These are phyloP conservation scores for Geranium incanum DNA, from an alignment of 441 rosid species.

Conservation along the genomic window DNA sequence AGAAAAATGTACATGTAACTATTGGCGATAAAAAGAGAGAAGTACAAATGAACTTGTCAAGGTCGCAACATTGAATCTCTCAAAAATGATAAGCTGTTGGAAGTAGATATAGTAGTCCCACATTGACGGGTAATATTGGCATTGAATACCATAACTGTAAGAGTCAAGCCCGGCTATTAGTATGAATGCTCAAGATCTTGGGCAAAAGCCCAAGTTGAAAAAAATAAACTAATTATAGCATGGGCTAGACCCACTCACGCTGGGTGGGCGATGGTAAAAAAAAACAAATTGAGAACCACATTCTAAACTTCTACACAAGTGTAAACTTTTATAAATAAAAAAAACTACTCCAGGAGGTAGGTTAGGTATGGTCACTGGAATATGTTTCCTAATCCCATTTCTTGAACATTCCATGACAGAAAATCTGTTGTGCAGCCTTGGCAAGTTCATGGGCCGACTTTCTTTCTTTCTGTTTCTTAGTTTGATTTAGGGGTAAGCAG, in stretches of 20 bases:
- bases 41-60: not conserved
- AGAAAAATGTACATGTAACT: no score
- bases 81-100: not conserved
- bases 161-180: constrained; percentile 4
- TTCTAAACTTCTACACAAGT: not conserved
- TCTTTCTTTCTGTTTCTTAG: not conserved
- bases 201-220: not conserved
- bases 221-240: not conserved
- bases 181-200: not conserved
- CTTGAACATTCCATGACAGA: not conserved
- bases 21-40: not conserved
- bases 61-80: not conserved
- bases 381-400: not conserved
- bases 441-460: not conserved
- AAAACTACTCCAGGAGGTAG: constrained; percentile 1
- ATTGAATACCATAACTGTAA: not conserved
- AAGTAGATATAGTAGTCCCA: not conserved
- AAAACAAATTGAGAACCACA: not conserved
- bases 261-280: not conserved
- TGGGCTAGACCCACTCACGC: not conserved
- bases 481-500: not conserved
- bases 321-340: not conserved
- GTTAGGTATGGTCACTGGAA: not conserved
- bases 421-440: not conserved
- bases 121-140: not conserved